A percentile compares a stretch with the other conserved stretches of the same genome.
These are phyloP conservation scores for Lanmaoa rubissima DNA, from an alignment of 768 basidiomycete genomes.

Conservation along the genomic window DNA sequence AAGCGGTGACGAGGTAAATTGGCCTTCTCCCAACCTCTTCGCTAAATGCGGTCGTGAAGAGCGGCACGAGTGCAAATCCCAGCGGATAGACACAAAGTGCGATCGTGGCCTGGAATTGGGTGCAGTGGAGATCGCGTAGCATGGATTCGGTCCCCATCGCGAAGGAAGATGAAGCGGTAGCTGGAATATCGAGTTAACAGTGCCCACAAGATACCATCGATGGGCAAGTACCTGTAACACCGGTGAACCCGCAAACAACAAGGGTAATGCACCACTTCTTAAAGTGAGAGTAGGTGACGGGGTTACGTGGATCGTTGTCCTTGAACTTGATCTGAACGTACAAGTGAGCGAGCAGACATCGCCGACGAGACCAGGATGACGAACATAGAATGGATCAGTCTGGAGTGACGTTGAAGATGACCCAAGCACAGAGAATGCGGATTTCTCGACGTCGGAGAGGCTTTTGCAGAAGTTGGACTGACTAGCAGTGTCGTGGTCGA, in stretches of 20 bases:
- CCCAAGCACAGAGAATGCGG: background rate
- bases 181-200: conserved; percentile 27
- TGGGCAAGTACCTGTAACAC: conserved; percentile 21
- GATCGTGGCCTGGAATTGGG: conserved; percentile 43
- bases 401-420: conserved; percentile 7
- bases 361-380: background rate
- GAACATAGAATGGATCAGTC: conserved; percentile 10
- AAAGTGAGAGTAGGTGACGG: conserved; percentile 33
- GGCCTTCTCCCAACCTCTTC: conserved; percentile 69
- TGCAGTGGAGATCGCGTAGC: conserved; percentile 44
- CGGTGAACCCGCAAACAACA: conserved; percentile 32
- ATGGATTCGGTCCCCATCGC: conserved; percentile 56
- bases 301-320: conserved; percentile 38
- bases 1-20: conserved; percentile 49
- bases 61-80: conserved; percentile 61
- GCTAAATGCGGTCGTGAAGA: conserved; percentile 64
- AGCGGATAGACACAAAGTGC: conserved; percentile 54
- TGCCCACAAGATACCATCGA: background rate
- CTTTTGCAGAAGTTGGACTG: background rate
- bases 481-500: conserved; percentile 6
- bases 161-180: conserved; percentile 51
- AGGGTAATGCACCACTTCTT: conserved; percentile 42
- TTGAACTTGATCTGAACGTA: conserved; percentile 36
- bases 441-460: conserved; percentile 12
- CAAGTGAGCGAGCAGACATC: background rate